A percentile compares a stretch with the other conserved stretches of the same genome.
Conservation (phyloP, 192 early-diverging fungal genomes). For the Linnemannia schmuckeri region DNA sequence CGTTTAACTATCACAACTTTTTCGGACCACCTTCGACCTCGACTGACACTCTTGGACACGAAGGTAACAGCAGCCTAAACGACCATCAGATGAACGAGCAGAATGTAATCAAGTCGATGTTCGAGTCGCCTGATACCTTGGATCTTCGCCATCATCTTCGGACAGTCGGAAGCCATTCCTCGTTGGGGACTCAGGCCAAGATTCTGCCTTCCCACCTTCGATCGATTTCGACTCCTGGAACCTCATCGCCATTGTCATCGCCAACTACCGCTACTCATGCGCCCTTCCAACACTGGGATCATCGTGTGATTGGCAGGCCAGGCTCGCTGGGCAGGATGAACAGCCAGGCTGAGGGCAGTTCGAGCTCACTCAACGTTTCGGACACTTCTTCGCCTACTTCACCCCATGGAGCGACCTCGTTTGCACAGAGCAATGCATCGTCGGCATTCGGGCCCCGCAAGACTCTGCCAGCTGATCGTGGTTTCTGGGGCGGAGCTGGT, state of each 20-base stretch:
- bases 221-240: constrained; percentile 37
- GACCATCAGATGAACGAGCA: constrained; percentile 47
- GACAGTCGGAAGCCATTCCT: constrained; percentile 45
- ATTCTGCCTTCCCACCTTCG: constrained; percentile 51
- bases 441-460: constrained; percentile 18
- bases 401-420: constrained; percentile 12
- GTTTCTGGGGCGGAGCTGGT: constrained; percentile 20
- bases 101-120: constrained; percentile 53
- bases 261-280: constrained; percentile 15
- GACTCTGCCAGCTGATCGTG: constrained; percentile 12
- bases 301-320: constrained; percentile 36
- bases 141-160: constrained; percentile 49
- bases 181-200: constrained; percentile 28
- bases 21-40: constrained; percentile 10
- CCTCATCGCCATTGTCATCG: constrained; percentile 35
- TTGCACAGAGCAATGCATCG: constrained; percentile 15
- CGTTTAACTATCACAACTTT: constrained; percentile 36
- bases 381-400: constrained; percentile 40
- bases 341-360: constrained; percentile 43
- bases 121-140: constrained; percentile 40
- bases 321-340: constrained; percentile 37
- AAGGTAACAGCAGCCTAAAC: background rate
- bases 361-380: constrained; percentile 30
- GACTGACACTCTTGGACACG: constrained; percentile 12
- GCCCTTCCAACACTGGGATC: constrained; percentile 35